Evolutionary conservation across 2,329 filamentous ascomycete genomes (phyloP).

Genomic region (Neophaeococcomyces aloes): DNA sequence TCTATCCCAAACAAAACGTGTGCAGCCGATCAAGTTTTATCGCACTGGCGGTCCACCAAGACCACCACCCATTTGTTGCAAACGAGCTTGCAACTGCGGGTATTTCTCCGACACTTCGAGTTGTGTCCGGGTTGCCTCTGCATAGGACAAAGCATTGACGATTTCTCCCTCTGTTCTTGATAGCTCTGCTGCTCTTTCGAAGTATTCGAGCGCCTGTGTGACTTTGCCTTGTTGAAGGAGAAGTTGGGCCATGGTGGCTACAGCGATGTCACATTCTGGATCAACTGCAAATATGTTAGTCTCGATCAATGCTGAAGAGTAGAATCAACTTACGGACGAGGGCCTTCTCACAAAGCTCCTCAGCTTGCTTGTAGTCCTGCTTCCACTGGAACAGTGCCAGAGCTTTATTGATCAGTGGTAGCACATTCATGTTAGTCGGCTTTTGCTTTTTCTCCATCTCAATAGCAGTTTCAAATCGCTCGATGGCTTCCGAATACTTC

Average conservation of each 20-base stretch:
- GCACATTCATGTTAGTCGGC: constrained; percentile 91
- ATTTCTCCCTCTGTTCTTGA: constrained; percentile 92
- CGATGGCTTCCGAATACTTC: constrained; percentile 88
- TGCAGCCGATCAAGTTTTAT: constrained; percentile 20
- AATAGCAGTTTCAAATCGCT: constrained; percentile 97
- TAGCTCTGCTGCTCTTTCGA: constrained; percentile 89
- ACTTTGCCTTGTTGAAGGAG: constrained; percentile 97
- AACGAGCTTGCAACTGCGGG: constrained; percentile 63
- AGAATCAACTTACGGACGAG: constrained; percentile 65
- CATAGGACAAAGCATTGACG: constrained; percentile 90
- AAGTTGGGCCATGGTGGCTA: constrained; percentile 96
- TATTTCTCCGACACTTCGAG: constrained; percentile 85
- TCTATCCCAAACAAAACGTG: not conserved
- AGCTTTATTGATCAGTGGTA: constrained; percentile 97
- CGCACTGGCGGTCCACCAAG: constrained; percentile 28
- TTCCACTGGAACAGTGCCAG: constrained; percentile 97
- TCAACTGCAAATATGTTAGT: constrained; percentile 55
- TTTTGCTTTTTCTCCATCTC: constrained; percentile 95
- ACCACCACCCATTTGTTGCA: constrained; percentile 48
- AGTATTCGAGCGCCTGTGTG: constrained; percentile 87
- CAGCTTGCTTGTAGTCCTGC: constrained; percentile 86
- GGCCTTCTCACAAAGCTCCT: constrained; percentile 94
- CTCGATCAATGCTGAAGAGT: constrained; percentile 27
- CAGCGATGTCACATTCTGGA: constrained; percentile 95
- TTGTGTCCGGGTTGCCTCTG: constrained; percentile 91